Evolutionary conservation across 225 moss, liverwort and hornwort genomes (phyloP).

Genomic region (Bryum argenteum): DNA sequence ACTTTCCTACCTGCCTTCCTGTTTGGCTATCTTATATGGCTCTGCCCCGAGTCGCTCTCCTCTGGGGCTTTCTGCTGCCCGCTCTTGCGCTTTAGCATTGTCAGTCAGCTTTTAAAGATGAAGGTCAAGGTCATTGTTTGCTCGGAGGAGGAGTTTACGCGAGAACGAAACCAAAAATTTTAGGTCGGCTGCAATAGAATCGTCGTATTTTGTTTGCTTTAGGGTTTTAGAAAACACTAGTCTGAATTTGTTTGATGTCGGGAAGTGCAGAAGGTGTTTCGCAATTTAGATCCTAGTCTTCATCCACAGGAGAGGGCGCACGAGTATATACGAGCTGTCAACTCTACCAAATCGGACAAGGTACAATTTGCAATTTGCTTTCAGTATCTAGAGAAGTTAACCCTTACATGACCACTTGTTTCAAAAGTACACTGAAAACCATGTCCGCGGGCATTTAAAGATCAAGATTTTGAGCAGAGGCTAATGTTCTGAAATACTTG

Average conservation of each 20-base stretch:
- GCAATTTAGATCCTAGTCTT: slow-evolving; percentile 77
- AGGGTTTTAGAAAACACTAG: neutral
- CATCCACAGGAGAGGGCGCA: slow-evolving; percentile 90
- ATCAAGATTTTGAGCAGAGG: neutral
- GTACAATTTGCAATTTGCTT: slow-evolving; percentile 22
- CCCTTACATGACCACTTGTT: too few species aligned
- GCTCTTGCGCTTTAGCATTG: neutral
- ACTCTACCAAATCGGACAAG: slow-evolving; percentile 91
- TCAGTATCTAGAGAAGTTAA: neutral
- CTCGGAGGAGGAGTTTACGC: slow-evolving; percentile 78
- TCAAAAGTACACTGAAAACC: too few species aligned
- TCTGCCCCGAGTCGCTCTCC: neutral
- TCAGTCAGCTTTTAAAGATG: slow-evolving; percentile 42
- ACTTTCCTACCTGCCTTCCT: neutral
- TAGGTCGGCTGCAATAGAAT: slow-evolving; percentile 41
- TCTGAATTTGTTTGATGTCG: slow-evolving; percentile 3
- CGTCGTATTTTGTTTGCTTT: neutral
- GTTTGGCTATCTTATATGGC: too few species aligned
- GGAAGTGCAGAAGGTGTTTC: slow-evolving; percentile 79
- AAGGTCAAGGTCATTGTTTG: slow-evolving; percentile 84
- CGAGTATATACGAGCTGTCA: slow-evolving; percentile 90
- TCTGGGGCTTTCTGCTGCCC: neutral
- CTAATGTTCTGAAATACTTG: neutral
- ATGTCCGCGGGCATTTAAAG: too few species aligned
- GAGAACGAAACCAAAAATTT: slow-evolving; percentile 78